Evolutionary conservation across 2,329 filamentous ascomycete species (phyloP), one percentile per base, ranked within the genome.

Genomic region (Penicillium sp.): DNA sequence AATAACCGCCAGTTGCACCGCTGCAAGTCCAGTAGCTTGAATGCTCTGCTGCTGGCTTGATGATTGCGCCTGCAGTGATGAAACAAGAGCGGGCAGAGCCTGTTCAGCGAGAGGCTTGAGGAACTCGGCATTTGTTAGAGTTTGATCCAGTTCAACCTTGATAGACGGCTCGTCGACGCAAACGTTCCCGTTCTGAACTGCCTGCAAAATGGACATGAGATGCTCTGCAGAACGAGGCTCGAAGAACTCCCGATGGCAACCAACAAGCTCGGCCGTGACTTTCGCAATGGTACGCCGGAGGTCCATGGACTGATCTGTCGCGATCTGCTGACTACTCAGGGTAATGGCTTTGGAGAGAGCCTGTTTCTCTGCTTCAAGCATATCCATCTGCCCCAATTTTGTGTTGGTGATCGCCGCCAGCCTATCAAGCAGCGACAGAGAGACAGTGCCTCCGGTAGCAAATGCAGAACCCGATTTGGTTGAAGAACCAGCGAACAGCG

Each of bases 1-100:
- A 13, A 85, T 84, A 16, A 91, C 71, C 1, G 88, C 86, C 52
- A 95, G 83, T 42, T 86, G 78, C 25, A 90, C 77, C 82, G 91
- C 93, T 4, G 87, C 85, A 18, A 86, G 70, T 16, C 81, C 78
- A 16, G 77, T 71, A 42, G 70, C 65, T 31, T 67, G 62, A 9
- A 61, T 46, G n/a, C 57, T 47, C 5, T 60, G 52, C 16, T 61
- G 47, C 4, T 60, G 49, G 31, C 49, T 52, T n/a, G 35, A 37
- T 10, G 44, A 45, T 27, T 50, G 42, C 1, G 35, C 43, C 27
- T 51, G 42, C 38, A 72, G 53, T n/a, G 60, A 61, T 1, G 50
- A 48, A 19, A 71, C 34, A 27, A 65, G 57, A 19, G 52, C 56
- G 14, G 64, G 62, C 28, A 70, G 57, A 27, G 61, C 55, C 30